Conservation (phyloP, 176 grass and related monocot species). For the Juncus inflexus region DNA sequence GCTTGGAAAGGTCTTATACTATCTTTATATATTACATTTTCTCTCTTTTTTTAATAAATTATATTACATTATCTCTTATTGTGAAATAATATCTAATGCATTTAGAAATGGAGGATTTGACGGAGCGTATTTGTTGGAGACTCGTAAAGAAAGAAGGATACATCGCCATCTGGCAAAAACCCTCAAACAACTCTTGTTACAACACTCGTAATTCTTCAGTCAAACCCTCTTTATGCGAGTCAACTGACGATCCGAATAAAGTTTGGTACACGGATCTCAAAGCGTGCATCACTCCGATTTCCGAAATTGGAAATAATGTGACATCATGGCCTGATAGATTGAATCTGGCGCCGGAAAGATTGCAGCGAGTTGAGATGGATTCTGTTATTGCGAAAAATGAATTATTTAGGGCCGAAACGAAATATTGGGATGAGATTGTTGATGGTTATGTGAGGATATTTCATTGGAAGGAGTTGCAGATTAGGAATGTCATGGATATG, state of each 20-base stretch:
- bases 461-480: constrained; percentile 37
- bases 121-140: constrained; percentile 36
- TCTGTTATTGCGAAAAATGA: constrained; percentile 43
- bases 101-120: constrained; percentile 40
- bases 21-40: not conserved
- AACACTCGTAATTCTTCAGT: constrained; percentile 7
- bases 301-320: constrained; percentile 42
- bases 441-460: constrained; percentile 34
- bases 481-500: constrained; percentile 55
- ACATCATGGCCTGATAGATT: constrained; percentile 42
- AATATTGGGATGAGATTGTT: constrained; percentile 49
- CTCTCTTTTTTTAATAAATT: not conserved
- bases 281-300: constrained; percentile 41
- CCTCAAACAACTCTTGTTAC: constrained; percentile 43
- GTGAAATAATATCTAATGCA: constrained; percentile 3
- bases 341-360: constrained; percentile 34
- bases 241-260: constrained; percentile 31
- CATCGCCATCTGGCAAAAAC: constrained; percentile 54
- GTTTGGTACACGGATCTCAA: constrained; percentile 44
- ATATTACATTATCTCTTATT: no score
- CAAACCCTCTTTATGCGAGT: constrained; percentile 33
- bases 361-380: constrained; percentile 47
- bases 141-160: constrained; percentile 52
- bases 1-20: constrained; percentile 43
- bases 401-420: constrained; percentile 33